A percentile compares a stretch with the other conserved stretches of the same genome.
Conservation (phyloP, 2,329 filamentous ascomycete genomes). For the Pseudogymnoascus sp. region DNA sequence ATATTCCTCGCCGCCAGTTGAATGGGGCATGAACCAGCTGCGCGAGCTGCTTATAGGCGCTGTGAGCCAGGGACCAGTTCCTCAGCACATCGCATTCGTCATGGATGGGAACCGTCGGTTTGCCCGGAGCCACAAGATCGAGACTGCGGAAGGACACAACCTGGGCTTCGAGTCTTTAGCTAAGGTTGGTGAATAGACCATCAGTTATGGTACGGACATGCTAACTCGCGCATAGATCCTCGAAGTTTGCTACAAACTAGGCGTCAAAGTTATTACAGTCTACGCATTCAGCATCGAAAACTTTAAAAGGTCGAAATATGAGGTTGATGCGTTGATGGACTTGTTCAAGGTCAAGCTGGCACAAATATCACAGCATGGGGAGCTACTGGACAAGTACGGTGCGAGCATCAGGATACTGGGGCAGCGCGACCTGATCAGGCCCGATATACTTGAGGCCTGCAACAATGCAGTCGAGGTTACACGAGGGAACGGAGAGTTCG, state of each 20-base stretch:
- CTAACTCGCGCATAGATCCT: slow-evolving; percentile 53
- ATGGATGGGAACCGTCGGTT: slow-evolving; percentile 98
- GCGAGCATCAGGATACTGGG: slow-evolving; percentile 80
- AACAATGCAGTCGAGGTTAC: slow-evolving; percentile 82
- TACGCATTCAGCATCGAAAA: slow-evolving; percentile 99
- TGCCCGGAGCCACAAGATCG: slow-evolving; percentile 81
- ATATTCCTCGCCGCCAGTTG: slow-evolving; percentile 77
- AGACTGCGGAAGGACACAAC: slow-evolving; percentile 94
- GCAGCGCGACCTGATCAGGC: slow-evolving; percentile 71
- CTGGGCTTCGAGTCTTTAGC: slow-evolving; percentile 92
- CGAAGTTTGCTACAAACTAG: slow-evolving; percentile 96
- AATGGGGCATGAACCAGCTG: slow-evolving; percentile 74
- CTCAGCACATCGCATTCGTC: slow-evolving; percentile 95
- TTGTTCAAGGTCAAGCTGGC: slow-evolving; percentile 92
- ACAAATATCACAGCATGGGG: slow-evolving; percentile 86
- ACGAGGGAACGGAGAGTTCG: slow-evolving; percentile 70
- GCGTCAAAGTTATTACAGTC: slow-evolving; percentile 92
- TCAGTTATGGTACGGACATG: not conserved
- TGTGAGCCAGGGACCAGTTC: slow-evolving; percentile 81
- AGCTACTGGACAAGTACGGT: slow-evolving; percentile 85
- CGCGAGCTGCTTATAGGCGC: slow-evolving; percentile 82
- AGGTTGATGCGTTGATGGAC: slow-evolving; percentile 95
- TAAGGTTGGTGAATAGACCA: slow-evolving; percentile 45
- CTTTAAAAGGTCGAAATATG: slow-evolving; percentile 92
- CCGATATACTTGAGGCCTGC: slow-evolving; percentile 81